phyloP scores from a whole-genome alignment of 768 basidiomycete genomes.

The Botryobasidium botryosum region DNA sequence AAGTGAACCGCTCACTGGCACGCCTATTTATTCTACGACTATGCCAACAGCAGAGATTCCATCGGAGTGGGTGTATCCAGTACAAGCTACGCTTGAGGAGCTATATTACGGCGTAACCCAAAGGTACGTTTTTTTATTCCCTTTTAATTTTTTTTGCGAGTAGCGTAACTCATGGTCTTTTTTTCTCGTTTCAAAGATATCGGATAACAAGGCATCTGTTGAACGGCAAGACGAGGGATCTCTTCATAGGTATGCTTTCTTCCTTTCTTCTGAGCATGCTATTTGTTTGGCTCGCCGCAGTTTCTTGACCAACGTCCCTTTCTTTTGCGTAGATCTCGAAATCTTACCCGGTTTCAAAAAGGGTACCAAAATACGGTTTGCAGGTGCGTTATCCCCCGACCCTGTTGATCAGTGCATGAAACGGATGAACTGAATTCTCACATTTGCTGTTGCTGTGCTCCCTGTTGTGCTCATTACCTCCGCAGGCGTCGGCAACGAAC shows the following conservation, averaged over 20 bases:
- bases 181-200: no score
- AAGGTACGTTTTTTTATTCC: no score
- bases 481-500: slow-evolving; percentile 47
- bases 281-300: no score
- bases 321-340: slow-evolving; percentile 30
- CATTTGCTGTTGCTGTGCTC: no score
- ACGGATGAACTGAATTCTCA: no score
- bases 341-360: slow-evolving; percentile 44
- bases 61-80: slow-evolving; percentile 47
- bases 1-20: not conserved
- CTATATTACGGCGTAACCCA: slow-evolving; percentile 38
- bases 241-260: slow-evolving; percentile 20
- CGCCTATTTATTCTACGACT: not conserved
- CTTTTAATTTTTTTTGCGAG: no score
- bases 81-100: slow-evolving; percentile 44
- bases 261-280: no score
- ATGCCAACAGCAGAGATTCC: slow-evolving; percentile 5
- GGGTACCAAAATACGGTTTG: slow-evolving; percentile 43
- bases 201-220: slow-evolving; percentile 40
- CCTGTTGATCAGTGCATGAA: no score
- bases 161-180: no score
- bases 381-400: no score
- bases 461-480: no score
- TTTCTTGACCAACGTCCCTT: not conserved
- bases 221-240: slow-evolving; percentile 35